phyloP scores from a whole-genome alignment of 2,329 filamentous ascomycete genomes.

The Coniella lustricola region DNA sequence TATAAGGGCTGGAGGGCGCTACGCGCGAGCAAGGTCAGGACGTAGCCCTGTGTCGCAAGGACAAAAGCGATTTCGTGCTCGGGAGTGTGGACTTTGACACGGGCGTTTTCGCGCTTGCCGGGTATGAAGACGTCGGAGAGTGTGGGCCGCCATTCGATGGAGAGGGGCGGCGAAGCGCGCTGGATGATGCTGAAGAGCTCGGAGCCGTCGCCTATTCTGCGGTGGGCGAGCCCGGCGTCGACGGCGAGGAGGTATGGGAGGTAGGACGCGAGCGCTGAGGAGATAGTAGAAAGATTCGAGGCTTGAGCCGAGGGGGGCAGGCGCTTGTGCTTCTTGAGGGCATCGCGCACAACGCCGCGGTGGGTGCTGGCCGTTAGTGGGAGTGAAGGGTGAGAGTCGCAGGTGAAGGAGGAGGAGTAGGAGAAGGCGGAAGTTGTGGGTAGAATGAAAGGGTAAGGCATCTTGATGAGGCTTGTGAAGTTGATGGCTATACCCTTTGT shows the following conservation, averaged over 20 bases:
- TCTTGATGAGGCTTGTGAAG: conserved; percentile 32
- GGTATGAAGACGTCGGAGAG: conserved; percentile 59
- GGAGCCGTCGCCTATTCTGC: conserved; percentile 33
- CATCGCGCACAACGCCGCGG: conserved; percentile 74
- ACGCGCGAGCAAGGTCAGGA: conserved; percentile 66
- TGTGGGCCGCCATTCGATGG: conserved; percentile 79
- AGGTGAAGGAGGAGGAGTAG: conserved; percentile 70
- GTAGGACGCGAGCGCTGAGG: conserved; percentile 66
- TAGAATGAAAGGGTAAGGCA: conserved; percentile 85
- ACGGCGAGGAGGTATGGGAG: conserved; percentile 77
- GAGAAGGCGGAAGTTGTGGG: conserved; percentile 85
- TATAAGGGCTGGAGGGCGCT: conserved; percentile 68
- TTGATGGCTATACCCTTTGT: neutral
- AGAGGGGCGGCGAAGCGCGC: conserved; percentile 51
- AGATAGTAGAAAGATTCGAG: conserved; percentile 62
- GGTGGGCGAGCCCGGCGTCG: conserved; percentile 60
- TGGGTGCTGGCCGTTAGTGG: conserved; percentile 75
- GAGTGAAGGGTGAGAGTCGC: conserved; percentile 81
- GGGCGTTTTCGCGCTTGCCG: conserved; percentile 51
- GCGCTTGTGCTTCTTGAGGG: conserved; percentile 83
- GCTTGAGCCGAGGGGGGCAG: conserved; percentile 65
- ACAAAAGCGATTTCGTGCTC: conserved; percentile 80
- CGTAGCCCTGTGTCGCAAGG: conserved; percentile 68
- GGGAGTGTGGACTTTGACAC: conserved; percentile 65
- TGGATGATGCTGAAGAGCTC: conserved; percentile 56